Conservation (phyloP, 78 protist species). For the slime mould (Dictyostelium discoideum) region DNA sequence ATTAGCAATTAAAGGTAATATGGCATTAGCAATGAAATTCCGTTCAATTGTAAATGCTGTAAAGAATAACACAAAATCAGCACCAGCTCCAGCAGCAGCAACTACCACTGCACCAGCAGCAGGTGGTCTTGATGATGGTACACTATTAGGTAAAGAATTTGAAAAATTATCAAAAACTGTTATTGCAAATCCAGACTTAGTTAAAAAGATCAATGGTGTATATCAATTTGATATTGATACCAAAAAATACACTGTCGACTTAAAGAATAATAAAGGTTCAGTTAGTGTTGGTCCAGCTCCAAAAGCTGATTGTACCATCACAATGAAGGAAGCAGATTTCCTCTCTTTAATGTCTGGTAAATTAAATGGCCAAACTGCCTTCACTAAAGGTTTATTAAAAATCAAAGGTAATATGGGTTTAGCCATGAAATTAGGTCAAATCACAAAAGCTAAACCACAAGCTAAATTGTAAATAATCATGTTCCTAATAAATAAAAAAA, state of each 20-base stretch:
- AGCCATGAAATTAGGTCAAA: slow-evolving; percentile 68
- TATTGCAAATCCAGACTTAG: slow-evolving; percentile 53
- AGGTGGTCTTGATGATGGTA: slow-evolving; percentile 40
- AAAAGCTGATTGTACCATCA: slow-evolving; percentile 79
- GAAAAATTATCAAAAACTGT: slow-evolving; percentile 24
- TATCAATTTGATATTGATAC: slow-evolving; percentile 66
- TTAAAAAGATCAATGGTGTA: slow-evolving; percentile 68
- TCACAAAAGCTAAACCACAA: slow-evolving; percentile 34
- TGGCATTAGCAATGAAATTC: slow-evolving; percentile 84
- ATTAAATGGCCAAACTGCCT: slow-evolving; percentile 64
- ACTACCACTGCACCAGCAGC: slow-evolving; percentile 24
- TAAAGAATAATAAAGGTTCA: slow-evolving; percentile 74
- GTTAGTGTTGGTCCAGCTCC: slow-evolving; percentile 43
- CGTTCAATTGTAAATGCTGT: slow-evolving; percentile 14
- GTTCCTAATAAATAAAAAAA: not conserved
- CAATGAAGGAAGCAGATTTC: slow-evolving; percentile 61
- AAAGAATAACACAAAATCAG: not conserved
- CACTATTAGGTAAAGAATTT: slow-evolving; percentile 58
- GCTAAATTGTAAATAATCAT: slow-evolving; percentile 36
- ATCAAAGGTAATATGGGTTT: slow-evolving; percentile 79
- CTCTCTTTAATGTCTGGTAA: slow-evolving; percentile 59
- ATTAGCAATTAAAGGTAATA: slow-evolving; percentile 64
- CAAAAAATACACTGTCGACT: slow-evolving; percentile 74
- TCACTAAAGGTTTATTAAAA: slow-evolving; percentile 72
- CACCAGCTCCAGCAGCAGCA: slow-evolving; percentile 34